phyloP scores from a whole-genome alignment of 352 stramenopile species.

The Sclerospora graminicola region DNA sequence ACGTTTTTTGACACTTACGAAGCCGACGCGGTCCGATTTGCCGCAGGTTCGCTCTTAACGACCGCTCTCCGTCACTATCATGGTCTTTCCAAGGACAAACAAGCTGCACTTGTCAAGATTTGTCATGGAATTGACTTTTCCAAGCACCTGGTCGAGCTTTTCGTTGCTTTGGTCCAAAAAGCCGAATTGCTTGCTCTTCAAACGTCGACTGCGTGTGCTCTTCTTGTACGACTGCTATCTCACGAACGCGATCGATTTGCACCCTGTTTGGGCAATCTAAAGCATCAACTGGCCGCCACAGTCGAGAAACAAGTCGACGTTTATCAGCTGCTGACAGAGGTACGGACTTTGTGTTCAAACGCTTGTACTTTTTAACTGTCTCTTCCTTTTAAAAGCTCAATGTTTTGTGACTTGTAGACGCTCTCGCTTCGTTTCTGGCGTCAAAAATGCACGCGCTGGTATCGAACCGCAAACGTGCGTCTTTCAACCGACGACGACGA shows the following conservation, averaged over 20 bases:
- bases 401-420: constrained; percentile 9
- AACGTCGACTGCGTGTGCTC: constrained; percentile 18
- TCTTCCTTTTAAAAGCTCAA: too few species aligned
- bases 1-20: constrained; percentile 40
- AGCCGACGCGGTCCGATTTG: constrained; percentile 41
- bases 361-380: too few species aligned
- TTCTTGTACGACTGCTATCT: constrained; percentile 28
- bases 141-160: constrained; percentile 8
- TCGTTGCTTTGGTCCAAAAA: constrained; percentile 16
- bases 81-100: too few species aligned
- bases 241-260: constrained; percentile 9
- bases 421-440: constrained; percentile 35
- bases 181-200: constrained; percentile 19
- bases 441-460: constrained; percentile 19
- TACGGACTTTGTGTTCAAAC: constrained; percentile 3
- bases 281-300: constrained; percentile 11
- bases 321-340: constrained; percentile 30
- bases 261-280: constrained; percentile 21
- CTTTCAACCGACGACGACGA: constrained; percentile 9
- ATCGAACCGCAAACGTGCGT: too few species aligned
- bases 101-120: constrained; percentile 10
- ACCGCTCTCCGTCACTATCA: too few species aligned
- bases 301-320: constrained; percentile 24
- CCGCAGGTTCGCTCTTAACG: constrained; percentile 29
- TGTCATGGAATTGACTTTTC: constrained; percentile 17